phyloP scores from a whole-genome alignment of 148 eudicot genomes.

The Spergularia marina region DNA sequence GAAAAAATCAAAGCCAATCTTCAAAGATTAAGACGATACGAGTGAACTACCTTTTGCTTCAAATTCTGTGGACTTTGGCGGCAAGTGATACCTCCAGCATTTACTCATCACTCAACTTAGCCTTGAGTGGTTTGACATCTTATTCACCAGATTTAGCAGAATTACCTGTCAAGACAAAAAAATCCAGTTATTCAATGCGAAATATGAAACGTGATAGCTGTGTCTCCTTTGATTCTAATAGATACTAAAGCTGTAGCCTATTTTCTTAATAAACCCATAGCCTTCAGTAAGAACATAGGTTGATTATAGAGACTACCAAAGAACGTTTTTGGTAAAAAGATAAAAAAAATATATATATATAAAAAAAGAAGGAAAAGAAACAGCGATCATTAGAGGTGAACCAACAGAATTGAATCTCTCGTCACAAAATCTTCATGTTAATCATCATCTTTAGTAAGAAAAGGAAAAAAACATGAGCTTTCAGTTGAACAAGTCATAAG shows the following conservation, averaged over 20 bases:
- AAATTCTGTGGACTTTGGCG: conserved; percentile 63
- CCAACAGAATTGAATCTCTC: too few species aligned
- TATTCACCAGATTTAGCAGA: conserved; percentile 72
- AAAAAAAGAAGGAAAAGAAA: too few species aligned
- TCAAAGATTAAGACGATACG: not conserved
- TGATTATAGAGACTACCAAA: too few species aligned
- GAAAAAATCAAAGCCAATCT: conserved; percentile 11
- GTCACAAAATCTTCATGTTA: too few species aligned
- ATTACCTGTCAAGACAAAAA: conserved; percentile 44
- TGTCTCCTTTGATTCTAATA: not conserved
- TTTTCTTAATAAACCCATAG: too few species aligned
- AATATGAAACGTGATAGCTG: not conserved
- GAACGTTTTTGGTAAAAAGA: too few species aligned
- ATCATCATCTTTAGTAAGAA: too few species aligned
- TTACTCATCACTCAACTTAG: conserved; percentile 66
- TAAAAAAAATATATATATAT: too few species aligned
- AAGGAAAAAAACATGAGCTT: too few species aligned
- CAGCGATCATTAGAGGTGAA: not conserved
- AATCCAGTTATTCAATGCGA: not conserved
- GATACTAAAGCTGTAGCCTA: too few species aligned
- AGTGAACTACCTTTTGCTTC: conserved; percentile 63
- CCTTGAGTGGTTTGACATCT: conserved; percentile 69
- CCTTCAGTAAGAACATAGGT: too few species aligned
- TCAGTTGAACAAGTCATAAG: too few species aligned
- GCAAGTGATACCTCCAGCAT: conserved; percentile 69